Conservation (phyloP, 2,329 filamentous ascomycete genomes). For the Trichoderma sp. region DNA sequence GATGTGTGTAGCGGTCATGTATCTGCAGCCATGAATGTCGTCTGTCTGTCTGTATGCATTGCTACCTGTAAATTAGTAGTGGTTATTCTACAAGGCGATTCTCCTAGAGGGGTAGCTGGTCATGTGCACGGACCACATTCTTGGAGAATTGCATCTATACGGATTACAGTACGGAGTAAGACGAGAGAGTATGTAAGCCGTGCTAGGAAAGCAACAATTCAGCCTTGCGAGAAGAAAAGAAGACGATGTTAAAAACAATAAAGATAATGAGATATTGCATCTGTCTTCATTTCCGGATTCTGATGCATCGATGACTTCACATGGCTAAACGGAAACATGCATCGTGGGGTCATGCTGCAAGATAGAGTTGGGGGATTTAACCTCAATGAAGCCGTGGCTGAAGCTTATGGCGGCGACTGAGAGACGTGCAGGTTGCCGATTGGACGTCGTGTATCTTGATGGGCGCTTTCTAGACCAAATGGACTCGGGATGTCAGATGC, state of each 20-base stretch:
- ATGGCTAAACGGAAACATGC: not conserved
- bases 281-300: not conserved
- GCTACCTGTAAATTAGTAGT: not conserved
- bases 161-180: too few species aligned
- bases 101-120: conserved; percentile 17
- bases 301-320: not conserved
- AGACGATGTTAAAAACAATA: not conserved
- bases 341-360: not conserved
- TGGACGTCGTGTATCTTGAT: not conserved
- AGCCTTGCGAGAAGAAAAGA: not conserved
- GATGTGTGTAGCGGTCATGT: not conserved
- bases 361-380: not conserved
- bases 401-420: not conserved
- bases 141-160: not conserved
- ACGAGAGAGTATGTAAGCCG: not conserved
- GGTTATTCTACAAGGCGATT: not conserved
- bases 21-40: not conserved
- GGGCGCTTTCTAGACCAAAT: not conserved
- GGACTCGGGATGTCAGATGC: too few species aligned
- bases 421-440: not conserved
- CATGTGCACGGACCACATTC: conserved; percentile 22
- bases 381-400: not conserved
- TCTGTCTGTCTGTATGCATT: not conserved
- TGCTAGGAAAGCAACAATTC: not conserved
- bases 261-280: not conserved